These are phyloP conservation scores for Neocatenulostroma microsporum DNA, from an alignment of 2,329 filamentous ascomycete species.

Conservation along the genomic window DNA sequence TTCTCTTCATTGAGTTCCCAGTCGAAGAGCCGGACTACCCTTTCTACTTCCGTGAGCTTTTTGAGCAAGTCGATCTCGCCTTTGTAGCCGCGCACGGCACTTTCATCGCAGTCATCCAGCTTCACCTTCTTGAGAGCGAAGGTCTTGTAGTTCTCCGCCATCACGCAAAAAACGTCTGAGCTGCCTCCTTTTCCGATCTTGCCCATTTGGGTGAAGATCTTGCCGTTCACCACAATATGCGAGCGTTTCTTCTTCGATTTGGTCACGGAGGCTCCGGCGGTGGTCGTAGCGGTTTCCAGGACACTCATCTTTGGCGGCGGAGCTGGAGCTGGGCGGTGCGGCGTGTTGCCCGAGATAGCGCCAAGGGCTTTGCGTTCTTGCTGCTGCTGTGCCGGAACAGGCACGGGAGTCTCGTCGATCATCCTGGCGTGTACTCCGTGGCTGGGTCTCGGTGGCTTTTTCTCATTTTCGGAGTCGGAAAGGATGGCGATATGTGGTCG, in stretches of 20 bases:
- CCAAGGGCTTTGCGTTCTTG: slow-evolving; percentile 42
- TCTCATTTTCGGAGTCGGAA: slow-evolving; percentile 40
- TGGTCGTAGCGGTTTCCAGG: slow-evolving; percentile 79
- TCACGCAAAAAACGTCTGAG: slow-evolving; percentile 90
- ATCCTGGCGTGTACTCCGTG: slow-evolving; percentile 24
- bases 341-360: slow-evolving; percentile 58
- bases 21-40: slow-evolving; percentile 84
- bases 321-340: slow-evolving; percentile 63
- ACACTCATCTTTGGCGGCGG: slow-evolving; percentile 96
- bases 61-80: slow-evolving; percentile 89
- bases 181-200: slow-evolving; percentile 88
- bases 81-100: slow-evolving; percentile 77
- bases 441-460: too few relatives aligned
- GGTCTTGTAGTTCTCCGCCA: slow-evolving; percentile 93
- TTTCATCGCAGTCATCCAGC: slow-evolving; percentile 79
- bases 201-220: slow-evolving; percentile 81
- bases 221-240: slow-evolving; percentile 81
- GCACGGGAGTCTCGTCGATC: slow-evolving; percentile 34
- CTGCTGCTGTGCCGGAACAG: slow-evolving; percentile 24
- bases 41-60: slow-evolving; percentile 73
- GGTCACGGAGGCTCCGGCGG: slow-evolving; percentile 70
- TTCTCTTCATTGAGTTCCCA: slow-evolving; percentile 92
- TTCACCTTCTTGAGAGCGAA: slow-evolving; percentile 91
- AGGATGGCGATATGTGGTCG: slow-evolving; percentile 47
- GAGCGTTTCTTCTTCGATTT: slow-evolving; percentile 70